A percentile compares a stretch with the other conserved stretches of the same genome.
Conservation (phyloP, 139 green algal species). For the Parachlorella kessleri region DNA sequence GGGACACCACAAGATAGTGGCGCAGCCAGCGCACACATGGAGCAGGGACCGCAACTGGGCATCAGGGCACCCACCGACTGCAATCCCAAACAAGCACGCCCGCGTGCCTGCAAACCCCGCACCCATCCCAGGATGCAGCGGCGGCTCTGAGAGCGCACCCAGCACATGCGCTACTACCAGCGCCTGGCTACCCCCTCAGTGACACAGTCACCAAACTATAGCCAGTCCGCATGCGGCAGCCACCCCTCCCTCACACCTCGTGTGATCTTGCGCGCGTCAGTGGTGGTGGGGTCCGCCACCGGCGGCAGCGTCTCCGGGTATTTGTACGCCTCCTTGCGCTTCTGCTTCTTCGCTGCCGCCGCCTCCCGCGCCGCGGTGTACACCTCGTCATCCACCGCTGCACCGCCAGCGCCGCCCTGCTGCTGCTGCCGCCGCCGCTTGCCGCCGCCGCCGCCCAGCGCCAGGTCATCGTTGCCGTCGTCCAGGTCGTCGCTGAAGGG, state of each 20-base stretch:
- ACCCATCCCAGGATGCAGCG: too few relatives aligned
- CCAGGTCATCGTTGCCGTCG: too few relatives aligned
- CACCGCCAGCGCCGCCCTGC: conserved; percentile 22
- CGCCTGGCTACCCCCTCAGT: too few relatives aligned
- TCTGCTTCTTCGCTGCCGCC: conserved; percentile 59
- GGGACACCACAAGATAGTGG: too few relatives aligned
- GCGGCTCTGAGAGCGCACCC: too few relatives aligned
- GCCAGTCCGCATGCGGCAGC: neutral
- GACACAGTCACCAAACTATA: too few relatives aligned
- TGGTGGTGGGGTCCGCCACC: conserved; percentile 47
- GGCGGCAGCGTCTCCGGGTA: conserved; percentile 55
- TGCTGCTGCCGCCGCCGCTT: neutral
- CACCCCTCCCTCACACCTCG: conserved; percentile 16
- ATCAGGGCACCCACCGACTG: too few relatives aligned
- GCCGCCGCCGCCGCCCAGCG: neutral
- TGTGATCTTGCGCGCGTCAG: conserved; percentile 65
- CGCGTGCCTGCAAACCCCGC: too few relatives aligned
- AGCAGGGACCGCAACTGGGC: too few relatives aligned
- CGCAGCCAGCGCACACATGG: too few relatives aligned
- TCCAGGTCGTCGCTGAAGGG: neutral
- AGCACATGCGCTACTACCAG: too few relatives aligned
- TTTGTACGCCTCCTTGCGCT: conserved; percentile 37
- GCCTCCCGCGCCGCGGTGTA: conserved; percentile 56
- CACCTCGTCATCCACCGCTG: conserved; percentile 73
- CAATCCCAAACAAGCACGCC: too few relatives aligned